phyloP scores from a whole-genome alignment of 1,139 yeast genomes.

The Protomyces arabidopsidicola region DNA sequence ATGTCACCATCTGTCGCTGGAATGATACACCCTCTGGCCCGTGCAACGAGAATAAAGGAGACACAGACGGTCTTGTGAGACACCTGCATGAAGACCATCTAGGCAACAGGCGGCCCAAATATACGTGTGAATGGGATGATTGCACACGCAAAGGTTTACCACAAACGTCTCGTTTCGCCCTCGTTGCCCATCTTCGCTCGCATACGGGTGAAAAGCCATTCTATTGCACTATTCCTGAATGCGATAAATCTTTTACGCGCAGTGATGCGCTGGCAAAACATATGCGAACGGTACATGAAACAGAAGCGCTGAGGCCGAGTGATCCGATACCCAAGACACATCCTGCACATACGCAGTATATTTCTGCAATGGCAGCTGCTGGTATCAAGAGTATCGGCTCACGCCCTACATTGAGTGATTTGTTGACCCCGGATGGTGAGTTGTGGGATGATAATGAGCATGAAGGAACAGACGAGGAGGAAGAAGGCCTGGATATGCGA shows the following conservation, averaged over 20 bases:
- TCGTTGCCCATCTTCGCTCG: conserved; percentile 58
- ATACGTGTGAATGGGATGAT: conserved; percentile 59
- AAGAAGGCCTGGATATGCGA: conserved; percentile 36
- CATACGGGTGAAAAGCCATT: conserved; percentile 68
- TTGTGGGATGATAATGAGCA: conserved; percentile 30
- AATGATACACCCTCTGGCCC: conserved; percentile 6
- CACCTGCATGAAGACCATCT: conserved; percentile 39
- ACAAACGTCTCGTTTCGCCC: conserved; percentile 57
- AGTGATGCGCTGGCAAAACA: conserved; percentile 64
- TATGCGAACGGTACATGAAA: conserved; percentile 58
- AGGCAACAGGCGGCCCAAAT: conserved; percentile 44
- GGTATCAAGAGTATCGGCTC: neutral
- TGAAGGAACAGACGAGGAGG: conserved; percentile 31
- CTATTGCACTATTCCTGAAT: conserved; percentile 65
- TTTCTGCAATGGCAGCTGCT: conserved; percentile 27
- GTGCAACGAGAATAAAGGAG: neutral
- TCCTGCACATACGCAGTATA: conserved; percentile 28
- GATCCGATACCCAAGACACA: conserved; percentile 30
- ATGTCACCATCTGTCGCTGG: conserved; percentile 20
- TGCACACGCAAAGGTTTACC: conserved; percentile 54
- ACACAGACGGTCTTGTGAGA: conserved; percentile 14
- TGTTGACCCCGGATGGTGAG: conserved; percentile 2
- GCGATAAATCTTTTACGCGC: conserved; percentile 56
- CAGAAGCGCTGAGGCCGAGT: conserved; percentile 36
- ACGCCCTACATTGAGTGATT: neutral